These are phyloP conservation scores for Tetrahymena malaccensis DNA, from an alignment of 73 alveolate genomes.

Conservation along the genomic window DNA sequence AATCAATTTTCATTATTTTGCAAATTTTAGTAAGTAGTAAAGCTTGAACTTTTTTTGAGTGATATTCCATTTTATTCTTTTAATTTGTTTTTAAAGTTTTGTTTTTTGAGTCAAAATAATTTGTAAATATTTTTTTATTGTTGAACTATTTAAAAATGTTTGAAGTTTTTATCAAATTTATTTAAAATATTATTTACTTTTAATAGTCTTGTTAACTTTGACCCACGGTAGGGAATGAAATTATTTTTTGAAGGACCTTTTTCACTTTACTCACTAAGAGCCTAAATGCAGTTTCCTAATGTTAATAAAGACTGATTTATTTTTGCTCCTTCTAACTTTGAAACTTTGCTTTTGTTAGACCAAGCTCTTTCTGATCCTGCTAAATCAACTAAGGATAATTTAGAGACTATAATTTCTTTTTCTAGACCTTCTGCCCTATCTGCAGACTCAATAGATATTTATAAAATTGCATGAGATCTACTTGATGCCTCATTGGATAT, in stretches of 20 bases:
- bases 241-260: slow-evolving; percentile 60
- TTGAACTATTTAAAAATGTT: no score
- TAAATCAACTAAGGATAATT: slow-evolving; percentile 92
- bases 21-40: no score
- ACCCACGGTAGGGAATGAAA: slow-evolving; percentile 98
- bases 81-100: no score
- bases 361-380: slow-evolving; percentile 99
- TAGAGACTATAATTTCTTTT: slow-evolving; percentile 68
- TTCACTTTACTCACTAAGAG: slow-evolving; percentile 73
- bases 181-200: background rate
- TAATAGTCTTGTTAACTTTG: slow-evolving; percentile 84
- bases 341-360: slow-evolving; percentile 87
- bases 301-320: slow-evolving; percentile 98
- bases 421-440: slow-evolving; percentile 75
- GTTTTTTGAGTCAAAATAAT: no score
- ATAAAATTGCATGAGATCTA: slow-evolving; percentile 46
- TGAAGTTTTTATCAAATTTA: background rate
- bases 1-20: no score
- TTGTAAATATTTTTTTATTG: no score
- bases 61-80: no score
- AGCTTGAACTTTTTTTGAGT: no score
- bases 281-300: slow-evolving; percentile 98
- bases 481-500: slow-evolving; percentile 27
- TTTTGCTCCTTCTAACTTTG: slow-evolving; percentile 99
- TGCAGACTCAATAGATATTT: slow-evolving; percentile 79